A percentile compares a stretch with the other conserved stretches of the same genome.
Conservation (phyloP, 2,329 filamentous ascomycete species). For the Colletotrichum shisoi region DNA sequence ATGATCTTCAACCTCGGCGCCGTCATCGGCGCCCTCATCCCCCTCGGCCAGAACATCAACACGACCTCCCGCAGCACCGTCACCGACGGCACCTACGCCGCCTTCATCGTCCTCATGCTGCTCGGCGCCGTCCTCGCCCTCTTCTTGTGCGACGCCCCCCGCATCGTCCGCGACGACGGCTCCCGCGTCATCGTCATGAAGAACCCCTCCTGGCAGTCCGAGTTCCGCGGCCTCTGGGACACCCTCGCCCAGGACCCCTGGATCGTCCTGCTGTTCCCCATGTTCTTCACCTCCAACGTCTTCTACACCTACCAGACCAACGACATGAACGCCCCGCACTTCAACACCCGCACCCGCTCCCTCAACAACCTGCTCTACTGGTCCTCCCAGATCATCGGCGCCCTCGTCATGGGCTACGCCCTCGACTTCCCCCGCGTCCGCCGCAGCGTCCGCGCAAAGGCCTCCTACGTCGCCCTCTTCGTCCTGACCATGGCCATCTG, state of each 20-base stretch:
- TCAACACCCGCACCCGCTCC: conserved; percentile 77
- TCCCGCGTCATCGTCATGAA: conserved; percentile 87
- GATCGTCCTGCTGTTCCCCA: conserved; percentile 79
- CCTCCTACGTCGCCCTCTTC: conserved; percentile 68
- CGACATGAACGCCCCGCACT: conserved; percentile 72
- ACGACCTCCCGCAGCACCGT: conserved; percentile 58
- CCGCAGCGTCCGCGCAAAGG: conserved; percentile 73
- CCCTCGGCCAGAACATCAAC: conserved; percentile 76
- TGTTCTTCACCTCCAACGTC: conserved; percentile 85
- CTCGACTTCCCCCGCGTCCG: conserved; percentile 69
- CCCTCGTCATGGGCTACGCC: conserved; percentile 73
- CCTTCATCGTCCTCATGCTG: conserved; percentile 84
- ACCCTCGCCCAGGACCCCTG: conserved; percentile 75
- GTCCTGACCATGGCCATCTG: conserved; percentile 78
- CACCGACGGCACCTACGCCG: conserved; percentile 83
- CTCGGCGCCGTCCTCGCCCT: conserved; percentile 74
- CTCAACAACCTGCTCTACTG: conserved; percentile 84
- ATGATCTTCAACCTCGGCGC: conserved; percentile 93
- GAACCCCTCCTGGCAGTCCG: conserved; percentile 84
- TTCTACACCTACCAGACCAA: conserved; percentile 81
- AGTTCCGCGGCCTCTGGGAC: conserved; percentile 78
- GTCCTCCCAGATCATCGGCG: conserved; percentile 78
- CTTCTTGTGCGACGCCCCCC: conserved; percentile 73
- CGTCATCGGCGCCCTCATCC: conserved; percentile 82
- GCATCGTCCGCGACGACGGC: conserved; percentile 78